phyloP scores from a whole-genome alignment of 2,329 filamentous ascomycete species.

The Pseudogymnoascus destructans region DNA sequence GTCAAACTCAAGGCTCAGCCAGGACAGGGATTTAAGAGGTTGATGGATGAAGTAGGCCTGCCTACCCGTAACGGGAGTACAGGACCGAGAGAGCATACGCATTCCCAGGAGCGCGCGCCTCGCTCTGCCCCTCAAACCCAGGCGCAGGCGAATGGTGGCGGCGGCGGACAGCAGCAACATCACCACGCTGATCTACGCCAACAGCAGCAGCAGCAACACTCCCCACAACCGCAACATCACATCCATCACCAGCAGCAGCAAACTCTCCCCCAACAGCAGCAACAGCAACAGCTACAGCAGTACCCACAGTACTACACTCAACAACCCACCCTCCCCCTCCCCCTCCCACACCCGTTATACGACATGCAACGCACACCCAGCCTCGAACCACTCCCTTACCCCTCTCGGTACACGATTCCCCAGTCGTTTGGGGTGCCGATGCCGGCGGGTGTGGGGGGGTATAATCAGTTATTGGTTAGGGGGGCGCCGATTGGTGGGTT shows the following conservation, averaged over 20 bases:
- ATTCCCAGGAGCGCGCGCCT: conserved; percentile 31
- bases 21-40: conserved; percentile 88
- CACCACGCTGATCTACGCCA: conserved; percentile 27
- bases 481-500: background rate
- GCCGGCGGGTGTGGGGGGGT: background rate
- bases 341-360: background rate
- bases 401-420: background rate
- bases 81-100: conserved; percentile 25
- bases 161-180: conserved; percentile 35
- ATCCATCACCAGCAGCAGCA: conserved; percentile 34
- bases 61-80: conserved; percentile 37
- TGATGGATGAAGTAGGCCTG: conserved; percentile 96
- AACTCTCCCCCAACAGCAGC: background rate
- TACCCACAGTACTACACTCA: background rate
- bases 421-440: background rate
- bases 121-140: conserved; percentile 27
- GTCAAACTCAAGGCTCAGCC: conserved; percentile 85
- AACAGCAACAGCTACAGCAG: background rate
- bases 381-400: background rate
- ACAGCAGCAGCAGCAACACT: conserved; percentile 34
- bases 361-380: background rate
- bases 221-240: conserved; percentile 30
- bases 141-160: conserved; percentile 34
- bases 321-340: background rate
- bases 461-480: background rate